Percentiles rank a stretch among this genome's conserved stretches.
Conservation (phyloP, 2,329 filamentous ascomycete species). For the Aspergillus novoparasiticus region DNA sequence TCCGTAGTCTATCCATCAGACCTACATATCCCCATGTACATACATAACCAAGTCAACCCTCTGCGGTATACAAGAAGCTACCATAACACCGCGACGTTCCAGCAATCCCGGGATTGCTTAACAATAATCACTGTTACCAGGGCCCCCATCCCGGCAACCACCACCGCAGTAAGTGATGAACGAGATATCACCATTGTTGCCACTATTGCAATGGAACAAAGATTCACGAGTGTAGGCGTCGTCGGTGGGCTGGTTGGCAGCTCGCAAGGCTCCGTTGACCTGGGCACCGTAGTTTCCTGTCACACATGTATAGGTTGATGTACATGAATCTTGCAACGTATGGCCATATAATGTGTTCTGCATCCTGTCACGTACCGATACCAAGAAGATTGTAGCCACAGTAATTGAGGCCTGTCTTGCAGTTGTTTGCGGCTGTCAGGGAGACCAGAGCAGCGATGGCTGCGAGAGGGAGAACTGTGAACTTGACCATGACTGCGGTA, state of each 20-base stretch:
- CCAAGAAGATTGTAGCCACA: slow-evolving; percentile 12
- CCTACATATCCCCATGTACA: too few relatives aligned
- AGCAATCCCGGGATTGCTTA: not conserved
- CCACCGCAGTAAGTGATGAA: slow-evolving; percentile 8
- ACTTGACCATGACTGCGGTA: slow-evolving; percentile 7
- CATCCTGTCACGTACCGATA: slow-evolving; percentile 5
- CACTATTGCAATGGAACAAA: slow-evolving; percentile 4
- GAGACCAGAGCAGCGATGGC: slow-evolving; percentile 4
- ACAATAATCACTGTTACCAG: slow-evolving; percentile 10
- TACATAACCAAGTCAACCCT: too few relatives aligned
- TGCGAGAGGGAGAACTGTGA: slow-evolving; percentile 3
- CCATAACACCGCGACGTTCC: too few relatives aligned
- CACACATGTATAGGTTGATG: not conserved
- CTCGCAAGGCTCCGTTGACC: slow-evolving; percentile 8
- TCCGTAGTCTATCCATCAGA: too few relatives aligned
- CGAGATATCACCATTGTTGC: slow-evolving; percentile 10
- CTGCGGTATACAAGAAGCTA: too few relatives aligned
- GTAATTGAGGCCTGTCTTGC: slow-evolving; percentile 13
- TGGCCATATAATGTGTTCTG: not conserved
- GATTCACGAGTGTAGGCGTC: slow-evolving; percentile 10
- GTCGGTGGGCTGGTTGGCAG: slow-evolving; percentile 5
- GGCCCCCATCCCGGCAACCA: slow-evolving; percentile 10
- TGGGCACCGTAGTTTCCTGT: slow-evolving; percentile 12
- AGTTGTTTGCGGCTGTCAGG: slow-evolving; percentile 10
- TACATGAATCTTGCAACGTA: not conserved